Evolutionary conservation across 192 early-diverging fungal genomes (phyloP).

Genomic region (Coemansia sp.): DNA sequence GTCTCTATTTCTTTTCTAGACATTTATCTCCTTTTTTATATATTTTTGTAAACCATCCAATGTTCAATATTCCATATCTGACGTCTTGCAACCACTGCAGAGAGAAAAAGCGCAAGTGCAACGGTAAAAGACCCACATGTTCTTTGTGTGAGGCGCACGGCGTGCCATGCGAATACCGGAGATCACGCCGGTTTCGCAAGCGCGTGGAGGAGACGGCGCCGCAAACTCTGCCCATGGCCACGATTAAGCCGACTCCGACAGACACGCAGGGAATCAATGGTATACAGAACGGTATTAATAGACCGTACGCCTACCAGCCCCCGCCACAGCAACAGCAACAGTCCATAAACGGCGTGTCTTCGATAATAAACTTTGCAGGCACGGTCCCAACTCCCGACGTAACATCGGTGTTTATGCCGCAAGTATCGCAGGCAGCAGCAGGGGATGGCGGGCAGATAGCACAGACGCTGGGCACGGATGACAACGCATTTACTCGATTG

Average conservation of each 20-base stretch:
- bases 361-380: background rate
- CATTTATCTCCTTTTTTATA: background rate
- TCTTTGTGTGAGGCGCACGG: constrained; percentile 42
- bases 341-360: background rate
- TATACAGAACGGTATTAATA: background rate
- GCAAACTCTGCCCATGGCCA: constrained; percentile 7
- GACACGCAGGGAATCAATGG: background rate
- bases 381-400: background rate
- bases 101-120: constrained; percentile 56
- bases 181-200: constrained; percentile 46
- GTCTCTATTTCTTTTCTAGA: constrained; percentile 3
- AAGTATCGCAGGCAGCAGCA: background rate
- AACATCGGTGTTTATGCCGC: background rate
- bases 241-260: constrained; percentile 20
- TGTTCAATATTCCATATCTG: constrained; percentile 40
- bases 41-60: background rate
- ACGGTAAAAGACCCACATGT: constrained; percentile 43
- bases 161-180: constrained; percentile 47
- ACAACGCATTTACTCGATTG: constrained; percentile 28
- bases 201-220: constrained; percentile 8
- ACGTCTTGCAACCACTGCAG: constrained; percentile 56
- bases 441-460: no score
- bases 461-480: constrained; percentile 18
- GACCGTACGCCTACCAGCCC: background rate
- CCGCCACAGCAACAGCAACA: background rate